Evolutionary conservation across 2,329 filamentous ascomycete genomes (phyloP), one percentile per base, ranked within the genome.

Genomic region (Thermoascus crustaceus): DNA sequence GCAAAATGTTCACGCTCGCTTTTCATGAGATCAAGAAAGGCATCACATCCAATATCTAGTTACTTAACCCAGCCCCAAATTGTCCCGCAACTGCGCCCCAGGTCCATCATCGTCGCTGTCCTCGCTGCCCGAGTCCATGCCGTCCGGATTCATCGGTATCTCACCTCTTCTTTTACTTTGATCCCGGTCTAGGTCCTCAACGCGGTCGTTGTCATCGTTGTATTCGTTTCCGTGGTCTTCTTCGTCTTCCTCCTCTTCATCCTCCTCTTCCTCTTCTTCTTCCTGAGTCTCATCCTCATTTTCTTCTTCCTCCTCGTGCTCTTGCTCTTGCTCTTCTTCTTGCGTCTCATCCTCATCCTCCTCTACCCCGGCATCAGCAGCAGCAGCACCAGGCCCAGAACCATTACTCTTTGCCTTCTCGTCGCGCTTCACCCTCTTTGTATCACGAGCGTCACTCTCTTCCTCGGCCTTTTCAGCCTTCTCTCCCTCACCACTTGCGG

Each of bases 361-460:
- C 27, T 8, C 35, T 31, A 29, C 34, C 18, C 18, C 32, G 7
- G 37, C 30, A 26, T 35, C 38, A 8, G 30, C 38, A 16, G 34
- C 43, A 6, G 38, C 35, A 32, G 39, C 43, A 14, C 24, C 37
- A 22, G 30, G 31, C 10, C n/a, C 29, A 16, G 19, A 30, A 4
- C 35, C 22, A 16, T 29, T 29, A 6, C 26, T 10, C n/a, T 29
- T 17, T 9, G 26, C 18, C 6, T 29, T 10, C 1, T 17, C 14
- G 3, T 29, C 26, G 7, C 43, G 27, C 34, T 47, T 47, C 14
- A 41, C 17, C 17, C 45, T 29, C 34, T 49, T 52, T 25, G 43
- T 44, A 22, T 41, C 48, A 2, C 39, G 43, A 26, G 37, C 33
- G 10, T 75, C 82, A 87, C 79, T 21, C 78, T 78, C 63, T 71